These are phyloP conservation scores for Takakia lepidozioides DNA, from an alignment of 225 moss, liverwort and hornwort genomes.

Conservation along the genomic window DNA sequence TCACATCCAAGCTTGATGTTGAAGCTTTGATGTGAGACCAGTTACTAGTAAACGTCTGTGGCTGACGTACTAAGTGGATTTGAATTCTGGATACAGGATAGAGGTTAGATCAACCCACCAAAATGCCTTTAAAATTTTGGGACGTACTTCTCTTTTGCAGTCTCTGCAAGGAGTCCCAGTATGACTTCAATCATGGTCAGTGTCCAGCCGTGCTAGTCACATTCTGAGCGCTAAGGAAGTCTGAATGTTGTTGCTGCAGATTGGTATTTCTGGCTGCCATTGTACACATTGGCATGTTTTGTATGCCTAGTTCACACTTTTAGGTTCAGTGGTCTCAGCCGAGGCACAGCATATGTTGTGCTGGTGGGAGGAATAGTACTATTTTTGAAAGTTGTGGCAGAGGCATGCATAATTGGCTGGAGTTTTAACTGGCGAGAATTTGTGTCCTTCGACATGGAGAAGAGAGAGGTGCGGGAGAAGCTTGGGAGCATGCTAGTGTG, in stretches of 20 bases:
- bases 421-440: conserved; percentile 38
- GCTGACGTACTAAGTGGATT: too few species aligned
- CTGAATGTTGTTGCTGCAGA: conserved; percentile 3
- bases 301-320: conserved; percentile 42
- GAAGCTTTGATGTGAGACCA: too few species aligned
- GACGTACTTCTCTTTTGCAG: too few species aligned
- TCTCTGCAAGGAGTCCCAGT: too few species aligned
- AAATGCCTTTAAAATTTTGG: too few species aligned
- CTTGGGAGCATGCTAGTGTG: conserved; percentile 38
- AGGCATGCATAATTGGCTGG: conserved; percentile 4
- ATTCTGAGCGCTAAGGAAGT: too few species aligned
- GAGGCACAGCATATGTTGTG: conserved; percentile 17
- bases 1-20: too few species aligned
- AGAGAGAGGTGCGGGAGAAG: conserved; percentile 38
- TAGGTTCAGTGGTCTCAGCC: conserved; percentile 26
- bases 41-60: too few species aligned
- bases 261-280: conserved; percentile 40
- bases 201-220: too few species aligned
- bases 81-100: too few species aligned
- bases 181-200: too few species aligned
- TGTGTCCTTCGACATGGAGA: conserved; percentile 33
- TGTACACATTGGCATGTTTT: conserved; percentile 30
- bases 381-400: conserved; percentile 18
- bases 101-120: too few species aligned
- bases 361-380: conserved; percentile 16